A percentile compares a stretch with the other conserved stretches of the same genome.
Conservation (phyloP, 2,329 filamentous ascomycete genomes). For the Aureobasidium lini region DNA sequence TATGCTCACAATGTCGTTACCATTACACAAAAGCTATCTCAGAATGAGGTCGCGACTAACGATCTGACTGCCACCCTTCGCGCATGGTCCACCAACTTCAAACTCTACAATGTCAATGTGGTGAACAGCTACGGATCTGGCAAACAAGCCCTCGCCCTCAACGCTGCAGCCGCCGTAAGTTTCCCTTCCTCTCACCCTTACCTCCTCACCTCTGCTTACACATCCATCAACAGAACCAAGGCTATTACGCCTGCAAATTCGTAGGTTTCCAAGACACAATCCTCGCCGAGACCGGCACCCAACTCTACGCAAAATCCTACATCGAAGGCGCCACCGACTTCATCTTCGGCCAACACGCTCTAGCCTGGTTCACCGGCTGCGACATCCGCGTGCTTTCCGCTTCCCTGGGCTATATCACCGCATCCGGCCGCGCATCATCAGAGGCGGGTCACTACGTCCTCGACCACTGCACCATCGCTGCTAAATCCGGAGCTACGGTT, state of each 20-base stretch:
- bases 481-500: conserved; percentile 33
- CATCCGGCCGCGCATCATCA: conserved; percentile 33
- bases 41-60: conserved; percentile 43
- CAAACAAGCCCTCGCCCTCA: conserved; percentile 47
- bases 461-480: conserved; percentile 44
- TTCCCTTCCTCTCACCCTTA: neutral
- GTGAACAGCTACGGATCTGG: conserved; percentile 43
- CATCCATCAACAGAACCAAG: conserved; percentile 35
- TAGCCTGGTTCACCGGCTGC: conserved; percentile 45
- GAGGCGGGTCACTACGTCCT: conserved; percentile 48
- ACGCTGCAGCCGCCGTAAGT: conserved; percentile 37
- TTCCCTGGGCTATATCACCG: conserved; percentile 38
- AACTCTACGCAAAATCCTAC: conserved; percentile 49
- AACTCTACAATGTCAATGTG: conserved; percentile 57
- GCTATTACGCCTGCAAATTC: conserved; percentile 51
- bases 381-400: conserved; percentile 41
- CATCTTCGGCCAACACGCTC: conserved; percentile 49
- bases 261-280: conserved; percentile 52
- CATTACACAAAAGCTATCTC: conserved; percentile 41
- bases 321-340: conserved; percentile 55
- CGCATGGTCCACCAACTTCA: conserved; percentile 43
- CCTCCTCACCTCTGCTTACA: neutral
- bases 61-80: conserved; percentile 48
- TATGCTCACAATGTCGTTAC: conserved; percentile 54
- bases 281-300: conserved; percentile 42